Evolutionary conservation across 2,329 filamentous ascomycete species (phyloP).

Genomic region (Ceratocystis ficicola): DNA sequence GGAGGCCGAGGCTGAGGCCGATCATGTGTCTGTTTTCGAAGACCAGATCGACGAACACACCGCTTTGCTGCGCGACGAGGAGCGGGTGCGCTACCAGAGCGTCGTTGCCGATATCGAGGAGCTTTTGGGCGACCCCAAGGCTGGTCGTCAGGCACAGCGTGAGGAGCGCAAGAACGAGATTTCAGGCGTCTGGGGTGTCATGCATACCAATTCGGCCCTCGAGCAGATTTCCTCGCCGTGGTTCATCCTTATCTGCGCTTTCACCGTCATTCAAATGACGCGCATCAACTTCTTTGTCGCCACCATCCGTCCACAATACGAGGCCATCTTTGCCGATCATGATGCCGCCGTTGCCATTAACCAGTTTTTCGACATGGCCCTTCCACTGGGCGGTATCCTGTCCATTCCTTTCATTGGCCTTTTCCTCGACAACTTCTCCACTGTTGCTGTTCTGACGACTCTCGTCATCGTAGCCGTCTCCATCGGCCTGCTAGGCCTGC

Average conservation of each 20-base stretch:
- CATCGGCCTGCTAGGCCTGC: slow-evolving; percentile 64
- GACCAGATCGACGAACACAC: slow-evolving; percentile 49
- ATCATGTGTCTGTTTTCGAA: slow-evolving; percentile 30
- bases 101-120: slow-evolving; percentile 60
- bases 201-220: slow-evolving; percentile 59
- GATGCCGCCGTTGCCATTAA: slow-evolving; percentile 57
- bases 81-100: slow-evolving; percentile 48
- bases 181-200: slow-evolving; percentile 74
- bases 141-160: slow-evolving; percentile 49
- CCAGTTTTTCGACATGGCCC: slow-evolving; percentile 65
- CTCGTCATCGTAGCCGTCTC: slow-evolving; percentile 60
- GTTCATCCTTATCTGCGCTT: slow-evolving; percentile 73
- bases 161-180: slow-evolving; percentile 59
- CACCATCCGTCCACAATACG: slow-evolving; percentile 72
- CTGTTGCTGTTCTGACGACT: slow-evolving; percentile 54
- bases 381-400: slow-evolving; percentile 72
- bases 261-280: slow-evolving; percentile 66
- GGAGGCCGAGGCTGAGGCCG: slow-evolving; percentile 31
- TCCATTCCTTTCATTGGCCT: slow-evolving; percentile 76
- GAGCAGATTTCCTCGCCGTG: slow-evolving; percentile 69
- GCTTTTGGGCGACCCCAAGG: slow-evolving; percentile 53
- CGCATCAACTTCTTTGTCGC: slow-evolving; percentile 90
- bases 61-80: slow-evolving; percentile 42
- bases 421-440: slow-evolving; percentile 65
- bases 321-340: slow-evolving; percentile 54